Percentiles rank a stretch among this genome's conserved stretches.
These are phyloP conservation scores for Trichopus zeylanicus DNA, from an alignment of 116 monocot genomes.

Conservation along the genomic window DNA sequence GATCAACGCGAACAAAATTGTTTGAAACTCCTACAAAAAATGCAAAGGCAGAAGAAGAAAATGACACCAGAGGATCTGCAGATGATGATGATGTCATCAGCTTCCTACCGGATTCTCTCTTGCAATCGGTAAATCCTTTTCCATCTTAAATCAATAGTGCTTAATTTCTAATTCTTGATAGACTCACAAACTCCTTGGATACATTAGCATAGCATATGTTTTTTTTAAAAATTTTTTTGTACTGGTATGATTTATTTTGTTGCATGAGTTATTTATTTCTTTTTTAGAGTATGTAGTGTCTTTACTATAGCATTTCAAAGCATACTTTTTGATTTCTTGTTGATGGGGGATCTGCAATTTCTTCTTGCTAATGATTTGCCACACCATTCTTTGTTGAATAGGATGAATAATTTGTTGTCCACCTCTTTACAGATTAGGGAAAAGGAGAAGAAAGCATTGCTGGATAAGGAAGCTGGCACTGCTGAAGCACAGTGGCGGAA, in stretches of 20 bases:
- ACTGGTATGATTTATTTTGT: no score
- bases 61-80: slow-evolving; percentile 5
- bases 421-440: slow-evolving; percentile 54
- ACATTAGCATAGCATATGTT: no score
- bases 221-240: no score
- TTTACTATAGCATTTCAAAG: no score
- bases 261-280: no score
- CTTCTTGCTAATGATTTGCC: not conserved
- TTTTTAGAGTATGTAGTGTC: no score
- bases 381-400: not conserved
- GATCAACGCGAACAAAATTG: slow-evolving; percentile 28
- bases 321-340: not conserved
- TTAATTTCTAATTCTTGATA: no score
- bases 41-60: slow-evolving; percentile 8
- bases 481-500: slow-evolving; percentile 34
- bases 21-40: slow-evolving; percentile 51
- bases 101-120: slow-evolving; percentile 62
- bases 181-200: no score
- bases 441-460: slow-evolving; percentile 47
- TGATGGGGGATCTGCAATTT: not conserved
- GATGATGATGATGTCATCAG: slow-evolving; percentile 29
- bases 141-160: no score
- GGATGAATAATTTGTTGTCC: slow-evolving; percentile 3
- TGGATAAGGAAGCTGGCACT: slow-evolving; percentile 41
- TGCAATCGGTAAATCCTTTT: slow-evolving; percentile 48